phyloP scores from a whole-genome alignment of 2,329 filamentous ascomycete genomes.

The Fusarium pininemorale region DNA sequence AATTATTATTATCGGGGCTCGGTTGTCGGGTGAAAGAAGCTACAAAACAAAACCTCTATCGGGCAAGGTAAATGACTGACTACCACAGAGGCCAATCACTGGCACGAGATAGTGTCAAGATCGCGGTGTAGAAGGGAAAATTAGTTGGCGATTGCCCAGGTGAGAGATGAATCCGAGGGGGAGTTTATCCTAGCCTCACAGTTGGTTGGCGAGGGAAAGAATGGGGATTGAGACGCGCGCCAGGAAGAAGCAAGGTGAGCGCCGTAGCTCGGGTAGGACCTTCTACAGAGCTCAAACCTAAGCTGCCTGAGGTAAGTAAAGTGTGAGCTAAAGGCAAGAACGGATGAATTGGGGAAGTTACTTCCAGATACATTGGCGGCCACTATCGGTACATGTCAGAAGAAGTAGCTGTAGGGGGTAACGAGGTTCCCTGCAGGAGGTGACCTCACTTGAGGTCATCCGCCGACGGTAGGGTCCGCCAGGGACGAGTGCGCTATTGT shows the following conservation, averaged over 20 bases:
- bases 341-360: slow-evolving; percentile 5
- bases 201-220: slow-evolving; percentile 39
- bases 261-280: slow-evolving; percentile 23
- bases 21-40: slow-evolving; percentile 26
- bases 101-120: slow-evolving; percentile 26
- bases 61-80: slow-evolving; percentile 9
- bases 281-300: slow-evolving; percentile 23
- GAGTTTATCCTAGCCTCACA: slow-evolving; percentile 31
- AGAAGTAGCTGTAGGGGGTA: slow-evolving; percentile 7
- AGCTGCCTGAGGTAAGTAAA: slow-evolving; percentile 25
- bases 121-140: slow-evolving; percentile 27
- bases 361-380: slow-evolving; percentile 3
- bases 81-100: slow-evolving; percentile 27
- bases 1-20: slow-evolving; percentile 36
- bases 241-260: slow-evolving; percentile 36
- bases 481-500: slow-evolving; percentile 36
- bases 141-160: slow-evolving; percentile 22
- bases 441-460: slow-evolving; percentile 34
- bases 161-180: slow-evolving; percentile 34
- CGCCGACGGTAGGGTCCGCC: slow-evolving; percentile 30
- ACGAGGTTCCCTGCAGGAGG: background rate
- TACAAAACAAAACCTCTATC: slow-evolving; percentile 17
- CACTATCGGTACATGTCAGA: background rate
- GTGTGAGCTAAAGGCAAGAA: slow-evolving; percentile 22
- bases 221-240: slow-evolving; percentile 37